Base-by-base conservation (phyloP, 176 grass and related monocot species). In the Carex kokanica region DNA sequence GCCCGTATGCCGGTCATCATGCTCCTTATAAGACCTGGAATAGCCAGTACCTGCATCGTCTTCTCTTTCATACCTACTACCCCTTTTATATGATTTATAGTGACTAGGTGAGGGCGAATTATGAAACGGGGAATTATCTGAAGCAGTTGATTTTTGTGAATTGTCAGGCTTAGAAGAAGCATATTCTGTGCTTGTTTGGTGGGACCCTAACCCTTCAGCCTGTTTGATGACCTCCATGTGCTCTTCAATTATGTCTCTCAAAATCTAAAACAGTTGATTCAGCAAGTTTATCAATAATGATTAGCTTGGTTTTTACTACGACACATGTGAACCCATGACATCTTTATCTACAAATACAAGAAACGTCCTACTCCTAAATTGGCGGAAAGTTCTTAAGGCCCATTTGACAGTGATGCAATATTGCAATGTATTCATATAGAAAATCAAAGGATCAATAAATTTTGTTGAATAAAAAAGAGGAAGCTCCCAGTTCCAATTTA, bases 221-320 rank as follows among this genome's bases (percentile, higher is more conserved):
- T 90, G 90, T 90, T 88, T 93, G 82, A 98, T 98, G 77, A 94
- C 89, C 64, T 94, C 95, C 95, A 98, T 98, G 64, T 98, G 92
- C 36, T 95, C 92, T 86, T 94, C 88, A 88, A 98, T 98, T 88
- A 98, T 98, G 84, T 95, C 95, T 83, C 95, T 90, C 86, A 98
- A 78, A 91, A 98, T 69, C 95, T 98, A 87, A 74, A 94, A 77
- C 9, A 36, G 61, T 63, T 32, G 8, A 64, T 38, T 79, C 32
- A 79, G 47, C 59, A 67, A 25, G 58, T 64, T 21, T 20, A 80
- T 31, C 45, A 54, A 38, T 65, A 21, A 34, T 27, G 38, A 58
- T 34, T 36, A 72, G 25, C 36, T 62, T 81, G 55, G 57, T 32
- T 41, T 81, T 81, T 4, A 61, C 11, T 53, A 55, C 54, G 49